These are phyloP conservation scores for Curvularia lunata DNA, from an alignment of 2,329 filamentous ascomycete genomes.

Conservation along the genomic window DNA sequence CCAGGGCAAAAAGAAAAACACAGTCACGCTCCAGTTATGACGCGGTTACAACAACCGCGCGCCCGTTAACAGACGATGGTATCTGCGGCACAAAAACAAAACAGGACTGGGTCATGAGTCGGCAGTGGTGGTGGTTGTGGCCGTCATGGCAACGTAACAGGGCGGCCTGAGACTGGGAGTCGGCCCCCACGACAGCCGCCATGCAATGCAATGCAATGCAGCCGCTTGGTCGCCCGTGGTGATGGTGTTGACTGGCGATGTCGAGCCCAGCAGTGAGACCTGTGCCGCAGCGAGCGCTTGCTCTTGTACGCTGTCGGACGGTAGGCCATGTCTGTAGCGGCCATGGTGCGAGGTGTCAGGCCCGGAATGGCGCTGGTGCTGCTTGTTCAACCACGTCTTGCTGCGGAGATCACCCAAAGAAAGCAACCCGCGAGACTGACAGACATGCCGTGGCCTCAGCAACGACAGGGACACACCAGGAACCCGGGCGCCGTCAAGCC, in stretches of 20 bases:
- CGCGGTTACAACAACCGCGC: neutral
- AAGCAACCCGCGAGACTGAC: neutral
- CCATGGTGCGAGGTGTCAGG: slow-evolving; percentile 6
- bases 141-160: slow-evolving; percentile 23
- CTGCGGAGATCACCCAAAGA: neutral
- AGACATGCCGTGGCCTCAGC: neutral
- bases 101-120: neutral
- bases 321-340: too few species aligned
- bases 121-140: slow-evolving; percentile 5
- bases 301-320: slow-evolving; percentile 18
- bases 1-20: slow-evolving; percentile 1
- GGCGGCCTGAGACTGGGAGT: neutral
- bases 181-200: slow-evolving; percentile 11
- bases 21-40: neutral
- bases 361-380: neutral
- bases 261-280: slow-evolving; percentile 13
- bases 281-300: slow-evolving; percentile 32
- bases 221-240: slow-evolving; percentile 5
- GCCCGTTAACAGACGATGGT: neutral
- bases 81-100: slow-evolving; percentile 10
- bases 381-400: neutral
- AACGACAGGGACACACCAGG: slow-evolving; percentile 3
- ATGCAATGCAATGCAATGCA: slow-evolving; percentile 1
- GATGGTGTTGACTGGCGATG: slow-evolving; percentile 9
- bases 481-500: slow-evolving; percentile 8